Conservation (phyloP, 1,284 basidiomycete species). For the Microbotryum scabiosae region DNA sequence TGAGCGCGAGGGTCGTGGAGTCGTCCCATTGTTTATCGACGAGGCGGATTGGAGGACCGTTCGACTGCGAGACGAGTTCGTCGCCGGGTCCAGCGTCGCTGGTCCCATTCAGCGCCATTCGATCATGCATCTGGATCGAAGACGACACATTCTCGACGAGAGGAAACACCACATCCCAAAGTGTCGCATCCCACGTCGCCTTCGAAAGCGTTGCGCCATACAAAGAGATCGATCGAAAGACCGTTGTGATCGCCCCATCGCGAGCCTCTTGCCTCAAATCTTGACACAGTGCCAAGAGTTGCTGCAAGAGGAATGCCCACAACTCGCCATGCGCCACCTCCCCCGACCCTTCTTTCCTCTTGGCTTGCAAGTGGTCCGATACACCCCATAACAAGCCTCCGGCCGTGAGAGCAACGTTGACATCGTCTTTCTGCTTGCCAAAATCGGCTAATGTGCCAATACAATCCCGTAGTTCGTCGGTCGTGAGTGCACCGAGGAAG, state of each 20-base stretch:
- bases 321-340: slow-evolving; percentile 54
- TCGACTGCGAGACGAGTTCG: slow-evolving; percentile 21
- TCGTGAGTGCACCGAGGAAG: slow-evolving; percentile 70
- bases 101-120: slow-evolving; percentile 5
- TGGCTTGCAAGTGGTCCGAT: slow-evolving; percentile 66
- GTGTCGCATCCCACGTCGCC: slow-evolving; percentile 75
- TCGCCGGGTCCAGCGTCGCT: slow-evolving; percentile 1
- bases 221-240: slow-evolving; percentile 87
- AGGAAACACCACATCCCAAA: slow-evolving; percentile 84
- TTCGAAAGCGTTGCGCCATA: slow-evolving; percentile 74
- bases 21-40: slow-evolving; percentile 60
- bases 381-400: slow-evolving; percentile 86
- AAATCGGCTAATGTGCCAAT: slow-evolving; percentile 84
- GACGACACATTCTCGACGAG: slow-evolving; percentile 59
- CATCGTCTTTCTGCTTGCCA: slow-evolving; percentile 75
- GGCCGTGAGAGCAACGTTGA: slow-evolving; percentile 81
- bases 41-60: slow-evolving; percentile 25
- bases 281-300: slow-evolving; percentile 70
- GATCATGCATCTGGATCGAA: slow-evolving; percentile 5
- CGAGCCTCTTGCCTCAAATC: slow-evolving; percentile 80
- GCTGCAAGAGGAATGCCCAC: slow-evolving; percentile 84
- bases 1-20: slow-evolving; percentile 73
- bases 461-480: slow-evolving; percentile 71
- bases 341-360: slow-evolving; percentile 54
- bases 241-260: slow-evolving; percentile 84